Evolutionary conservation across 2,329 filamentous ascomycete species (phyloP), one percentile per base, ranked within the genome.

Genomic region (Hypoxylon sp.): DNA sequence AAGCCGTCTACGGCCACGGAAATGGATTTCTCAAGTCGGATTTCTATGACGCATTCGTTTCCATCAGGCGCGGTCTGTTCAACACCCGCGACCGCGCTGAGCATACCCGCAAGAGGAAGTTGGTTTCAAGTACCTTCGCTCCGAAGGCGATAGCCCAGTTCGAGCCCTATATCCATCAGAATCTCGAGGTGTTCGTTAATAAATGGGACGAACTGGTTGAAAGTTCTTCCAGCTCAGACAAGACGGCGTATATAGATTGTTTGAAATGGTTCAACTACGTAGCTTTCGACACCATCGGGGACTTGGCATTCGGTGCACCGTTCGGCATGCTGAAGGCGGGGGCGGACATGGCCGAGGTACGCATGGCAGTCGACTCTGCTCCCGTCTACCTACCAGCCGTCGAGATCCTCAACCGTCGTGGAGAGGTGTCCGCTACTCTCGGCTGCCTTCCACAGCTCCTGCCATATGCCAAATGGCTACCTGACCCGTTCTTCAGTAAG

Each of bases 31-130:
- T 92, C 62, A 93, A 93, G 76, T 82, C 89, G 85, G 89, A 95
- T 2, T 97, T 94, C 80, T 97, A 97, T 73, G 93, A 97, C 73
- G 91, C 92, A 51, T 97, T 97, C 72, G 93, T 97, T 57, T 94
- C 91, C 11, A 96, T 97, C 74, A 87, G 86, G 52, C 87, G 92
- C 11, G 93, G 93, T 18, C 84, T 97, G 11, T 97, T 97, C 87
- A 97, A 96, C 78, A 97, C 93, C 0, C 85, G 94, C 30, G 88
- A 94, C 79, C 87, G 94, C 50, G 83, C 83, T 0, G 92, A 97
- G 74, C 93, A 97, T 78, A 90, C 90, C 0, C 89, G 93, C 68
- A 97, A 97, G 85, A 88, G 93, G 73, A 97, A 97, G 85, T 90
- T 92, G 2, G 87, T 97, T 49, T 89, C 92, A 1, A 93, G 97